A percentile compares a stretch with the other conserved stretches of the same genome.
phyloP scores from a whole-genome alignment of 352 stramenopile genomes.

The Phytophthora rubi region DNA sequence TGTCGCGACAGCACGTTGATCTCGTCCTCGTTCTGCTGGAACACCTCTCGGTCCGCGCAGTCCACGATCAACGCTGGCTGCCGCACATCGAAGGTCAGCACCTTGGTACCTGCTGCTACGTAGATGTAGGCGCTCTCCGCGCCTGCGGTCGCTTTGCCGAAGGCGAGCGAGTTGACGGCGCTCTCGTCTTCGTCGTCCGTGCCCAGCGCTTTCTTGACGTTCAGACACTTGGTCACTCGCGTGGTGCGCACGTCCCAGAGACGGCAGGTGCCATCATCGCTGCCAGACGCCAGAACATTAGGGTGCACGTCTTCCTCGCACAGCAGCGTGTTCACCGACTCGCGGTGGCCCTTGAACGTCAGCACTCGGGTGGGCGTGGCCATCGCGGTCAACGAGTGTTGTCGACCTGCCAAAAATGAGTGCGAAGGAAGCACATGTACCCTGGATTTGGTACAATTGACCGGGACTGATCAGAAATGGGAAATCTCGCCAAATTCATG shows the following conservation, averaged over 20 bases:
- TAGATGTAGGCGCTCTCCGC: constrained; percentile 53
- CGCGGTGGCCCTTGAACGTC: constrained; percentile 66
- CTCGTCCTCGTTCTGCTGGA: constrained; percentile 71
- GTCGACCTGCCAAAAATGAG: not conserved
- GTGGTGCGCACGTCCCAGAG: constrained; percentile 75
- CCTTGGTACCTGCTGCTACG: constrained; percentile 61
- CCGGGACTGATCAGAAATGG: no score
- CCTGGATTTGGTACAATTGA: not conserved
- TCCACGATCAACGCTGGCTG: constrained; percentile 62
- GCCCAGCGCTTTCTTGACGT: constrained; percentile 61
- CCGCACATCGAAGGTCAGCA: constrained; percentile 77
- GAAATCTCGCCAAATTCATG: no score
- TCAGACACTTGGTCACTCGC: constrained; percentile 66
- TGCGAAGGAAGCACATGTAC: not conserved
- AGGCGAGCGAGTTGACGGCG: constrained; percentile 75
- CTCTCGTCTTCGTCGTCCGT: constrained; percentile 38
- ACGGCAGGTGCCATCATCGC: constrained; percentile 70
- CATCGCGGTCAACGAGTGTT: not conserved
- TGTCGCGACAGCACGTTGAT: constrained; percentile 72
- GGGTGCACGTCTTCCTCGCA: constrained; percentile 58
- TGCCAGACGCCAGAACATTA: constrained; percentile 67
- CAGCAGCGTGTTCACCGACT: constrained; percentile 63
- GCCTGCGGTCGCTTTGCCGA: constrained; percentile 37
- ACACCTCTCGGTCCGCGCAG: constrained; percentile 57
- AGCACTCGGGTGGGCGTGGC: constrained; percentile 34